These are phyloP conservation scores for Rhodotorula glutinis DNA, from an alignment of 1,284 basidiomycete genomes.

Conservation along the genomic window DNA sequence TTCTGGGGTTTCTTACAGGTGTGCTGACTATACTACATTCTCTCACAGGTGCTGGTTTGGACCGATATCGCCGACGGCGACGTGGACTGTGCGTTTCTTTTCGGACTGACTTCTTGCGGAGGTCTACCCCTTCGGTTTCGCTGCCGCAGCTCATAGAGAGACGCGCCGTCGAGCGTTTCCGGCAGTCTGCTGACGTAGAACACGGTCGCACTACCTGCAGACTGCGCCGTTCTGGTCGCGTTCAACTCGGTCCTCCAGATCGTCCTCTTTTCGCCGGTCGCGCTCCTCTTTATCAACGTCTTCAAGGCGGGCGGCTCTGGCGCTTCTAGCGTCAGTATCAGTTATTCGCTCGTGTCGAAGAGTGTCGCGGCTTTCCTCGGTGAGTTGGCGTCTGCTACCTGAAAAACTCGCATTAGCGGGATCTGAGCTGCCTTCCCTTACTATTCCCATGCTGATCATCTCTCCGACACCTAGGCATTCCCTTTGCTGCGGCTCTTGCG, in stretches of 20 bases:
- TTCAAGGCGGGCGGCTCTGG: constrained; percentile 56
- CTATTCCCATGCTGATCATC: too few species aligned
- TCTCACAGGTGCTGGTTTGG: constrained; percentile 75
- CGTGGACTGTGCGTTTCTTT: constrained; percentile 57
- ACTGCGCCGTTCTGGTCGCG: constrained; percentile 64
- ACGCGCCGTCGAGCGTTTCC: too few species aligned
- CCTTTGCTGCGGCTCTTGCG: constrained; percentile 63
- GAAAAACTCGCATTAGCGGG: too few species aligned
- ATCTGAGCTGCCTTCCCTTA: too few species aligned
- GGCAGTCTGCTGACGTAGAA: too few species aligned
- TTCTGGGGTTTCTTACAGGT: too few species aligned
- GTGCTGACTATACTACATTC: too few species aligned
- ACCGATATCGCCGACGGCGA: constrained; percentile 74
- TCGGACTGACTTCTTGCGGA: too few species aligned
- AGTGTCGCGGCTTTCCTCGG: constrained; percentile 32
- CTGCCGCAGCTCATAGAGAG: too few species aligned
- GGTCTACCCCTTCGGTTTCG: not conserved
- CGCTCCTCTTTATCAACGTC: constrained; percentile 71
- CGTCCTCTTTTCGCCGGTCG: constrained; percentile 69
- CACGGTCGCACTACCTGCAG: not conserved
- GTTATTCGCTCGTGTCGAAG: constrained; percentile 65
- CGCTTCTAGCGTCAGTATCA: constrained; percentile 53
- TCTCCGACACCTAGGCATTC: constrained; percentile 55
- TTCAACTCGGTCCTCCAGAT: constrained; percentile 62
- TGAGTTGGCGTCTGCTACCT: constrained; percentile 14